Evolutionary conservation across 108 stramenopile genomes (phyloP).

Genomic region (Skeletonema menzelii): DNA sequence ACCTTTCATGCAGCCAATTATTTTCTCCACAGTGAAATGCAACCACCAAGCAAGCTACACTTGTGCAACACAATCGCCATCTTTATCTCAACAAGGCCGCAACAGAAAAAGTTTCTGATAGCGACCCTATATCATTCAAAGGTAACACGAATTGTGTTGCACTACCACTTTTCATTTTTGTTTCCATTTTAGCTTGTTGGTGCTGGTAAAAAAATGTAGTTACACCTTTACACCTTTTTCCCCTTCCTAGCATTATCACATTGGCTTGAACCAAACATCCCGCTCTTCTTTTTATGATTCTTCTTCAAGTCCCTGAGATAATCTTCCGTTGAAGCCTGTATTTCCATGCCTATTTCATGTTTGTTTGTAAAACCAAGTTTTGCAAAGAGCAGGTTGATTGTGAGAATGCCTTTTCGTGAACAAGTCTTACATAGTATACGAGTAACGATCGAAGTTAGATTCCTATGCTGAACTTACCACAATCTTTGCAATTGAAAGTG

Average conservation of each 20-base stretch:
- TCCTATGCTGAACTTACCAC: neutral
- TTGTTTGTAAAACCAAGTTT: neutral
- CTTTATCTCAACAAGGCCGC: slow-evolving; percentile 1
- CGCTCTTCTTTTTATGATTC: neutral
- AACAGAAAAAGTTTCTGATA: neutral
- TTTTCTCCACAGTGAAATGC: no score
- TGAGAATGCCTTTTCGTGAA: neutral
- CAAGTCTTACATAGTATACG: no score
- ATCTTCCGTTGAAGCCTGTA: neutral
- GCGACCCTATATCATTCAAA: neutral
- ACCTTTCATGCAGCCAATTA: no score
- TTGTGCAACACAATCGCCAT: neutral
- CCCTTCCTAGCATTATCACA: neutral
- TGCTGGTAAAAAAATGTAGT: neutral
- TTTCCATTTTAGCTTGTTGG: neutral
- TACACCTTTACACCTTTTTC: neutral
- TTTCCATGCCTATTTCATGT: neutral
- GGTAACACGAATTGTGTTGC: neutral
- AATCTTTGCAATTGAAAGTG: slow-evolving; percentile 4
- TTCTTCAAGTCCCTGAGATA: slow-evolving; percentile 1
- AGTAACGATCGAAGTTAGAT: no score
- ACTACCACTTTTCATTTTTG: neutral
- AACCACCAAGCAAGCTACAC: neutral
- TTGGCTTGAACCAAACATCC: neutral
- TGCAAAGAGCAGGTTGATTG: neutral